Percentiles rank a stretch among this genome's conserved stretches.
Conservation (phyloP, 805 yeast species). For the Starmera amethionina region DNA sequence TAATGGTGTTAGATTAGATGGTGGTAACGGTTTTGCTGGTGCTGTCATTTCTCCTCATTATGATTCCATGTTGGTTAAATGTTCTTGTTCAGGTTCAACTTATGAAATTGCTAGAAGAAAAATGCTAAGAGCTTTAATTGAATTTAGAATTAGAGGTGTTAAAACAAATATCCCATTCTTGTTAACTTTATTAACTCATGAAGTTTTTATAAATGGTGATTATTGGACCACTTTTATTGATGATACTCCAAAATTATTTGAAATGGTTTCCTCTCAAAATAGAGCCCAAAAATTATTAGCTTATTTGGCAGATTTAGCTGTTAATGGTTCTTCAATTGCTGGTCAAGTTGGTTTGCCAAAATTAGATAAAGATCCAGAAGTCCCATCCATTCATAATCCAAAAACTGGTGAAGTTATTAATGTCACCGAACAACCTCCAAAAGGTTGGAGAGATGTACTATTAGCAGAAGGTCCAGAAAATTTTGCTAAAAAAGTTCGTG, state of each 20-base stretch:
- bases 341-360: conserved; percentile 95
- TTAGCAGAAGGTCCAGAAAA: conserved; percentile 79
- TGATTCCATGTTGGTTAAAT: conserved; percentile 96
- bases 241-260: conserved; percentile 93
- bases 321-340: conserved; percentile 90
- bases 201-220: conserved; percentile 71
- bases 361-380: conserved; percentile 59
- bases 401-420: conserved; percentile 50
- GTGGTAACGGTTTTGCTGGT: conserved; percentile 98
- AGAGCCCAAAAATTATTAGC: conserved; percentile 91
- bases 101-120: conserved; percentile 95
- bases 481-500: conserved; percentile 83
- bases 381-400: conserved; percentile 60
- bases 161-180: conserved; percentile 97
- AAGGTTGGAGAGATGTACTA: conserved; percentile 90
- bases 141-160: conserved; percentile 97
- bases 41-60: conserved; percentile 94
- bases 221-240: conserved; percentile 99
- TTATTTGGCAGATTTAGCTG: conserved; percentile 88
- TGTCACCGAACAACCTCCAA: conserved; percentile 43
- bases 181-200: conserved; percentile 83
- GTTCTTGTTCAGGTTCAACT: conserved; percentile 95
- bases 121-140: conserved; percentile 94
- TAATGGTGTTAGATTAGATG: conserved; percentile 97
- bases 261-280: conserved; percentile 90